A percentile compares a stretch with the other conserved stretches of the same genome.
These are phyloP conservation scores for Cladosporium colombiae DNA, from an alignment of 2,329 filamentous ascomycete species.

Conservation along the genomic window DNA sequence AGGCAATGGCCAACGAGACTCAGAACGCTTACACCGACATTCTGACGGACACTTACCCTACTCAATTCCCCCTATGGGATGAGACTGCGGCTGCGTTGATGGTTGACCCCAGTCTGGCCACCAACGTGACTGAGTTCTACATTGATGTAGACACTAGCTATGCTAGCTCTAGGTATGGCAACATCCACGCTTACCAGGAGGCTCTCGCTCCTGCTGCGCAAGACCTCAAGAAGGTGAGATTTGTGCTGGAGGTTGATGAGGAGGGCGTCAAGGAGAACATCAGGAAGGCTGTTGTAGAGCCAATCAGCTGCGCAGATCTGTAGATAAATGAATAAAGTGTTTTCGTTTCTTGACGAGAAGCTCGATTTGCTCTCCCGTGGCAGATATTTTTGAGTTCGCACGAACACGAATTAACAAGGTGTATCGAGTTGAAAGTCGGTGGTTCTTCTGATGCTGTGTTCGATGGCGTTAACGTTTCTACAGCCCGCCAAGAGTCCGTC, in stretches of 20 bases:
- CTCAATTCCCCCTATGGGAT: constrained; percentile 49
- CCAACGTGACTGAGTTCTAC: constrained; percentile 44
- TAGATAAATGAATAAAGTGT: background rate
- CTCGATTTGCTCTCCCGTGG: background rate
- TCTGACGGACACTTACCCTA: constrained; percentile 43
- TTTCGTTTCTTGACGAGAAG: background rate
- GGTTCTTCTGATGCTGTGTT: background rate
- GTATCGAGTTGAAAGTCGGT: background rate
- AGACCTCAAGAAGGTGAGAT: constrained; percentile 43
- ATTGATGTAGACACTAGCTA: constrained; percentile 47
- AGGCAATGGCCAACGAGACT: constrained; percentile 40
- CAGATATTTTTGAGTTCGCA: no score
- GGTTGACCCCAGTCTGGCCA: constrained; percentile 41
- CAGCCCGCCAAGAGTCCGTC: background rate
- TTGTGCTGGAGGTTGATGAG: constrained; percentile 43
- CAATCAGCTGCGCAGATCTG: constrained; percentile 6
- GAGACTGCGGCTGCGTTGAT: constrained; percentile 49
- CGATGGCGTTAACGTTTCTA: background rate
- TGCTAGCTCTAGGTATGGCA: constrained; percentile 44
- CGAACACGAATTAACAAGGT: background rate
- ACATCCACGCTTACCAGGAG: constrained; percentile 47
- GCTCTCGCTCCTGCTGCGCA: constrained; percentile 39
- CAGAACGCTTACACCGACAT: constrained; percentile 43
- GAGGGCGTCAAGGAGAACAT: constrained; percentile 40
- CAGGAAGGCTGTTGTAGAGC: constrained; percentile 37